These are phyloP conservation scores for Penicillium sclerotigenum DNA, from an alignment of 2,329 filamentous ascomycete genomes.

Conservation along the genomic window DNA sequence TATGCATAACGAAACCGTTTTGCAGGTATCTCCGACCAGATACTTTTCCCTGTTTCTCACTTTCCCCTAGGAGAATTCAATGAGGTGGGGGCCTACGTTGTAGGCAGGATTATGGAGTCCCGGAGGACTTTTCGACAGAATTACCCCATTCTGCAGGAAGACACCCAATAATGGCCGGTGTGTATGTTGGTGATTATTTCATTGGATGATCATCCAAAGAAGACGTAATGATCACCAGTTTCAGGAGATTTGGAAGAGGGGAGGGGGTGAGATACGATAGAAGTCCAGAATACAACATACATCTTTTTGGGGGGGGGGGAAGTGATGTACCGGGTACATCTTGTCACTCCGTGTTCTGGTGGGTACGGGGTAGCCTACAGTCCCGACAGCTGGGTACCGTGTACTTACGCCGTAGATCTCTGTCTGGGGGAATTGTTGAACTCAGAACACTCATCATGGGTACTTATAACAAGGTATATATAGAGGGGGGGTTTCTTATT, in stretches of 20 bases:
- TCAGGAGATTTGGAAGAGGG: neutral
- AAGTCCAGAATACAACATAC: neutral
- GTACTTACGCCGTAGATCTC: conserved; percentile 14
- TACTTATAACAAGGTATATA: neutral
- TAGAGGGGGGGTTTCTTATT: neutral
- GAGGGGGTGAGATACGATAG: neutral
- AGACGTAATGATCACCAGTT: conserved; percentile 12
- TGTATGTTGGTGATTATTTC: neutral
- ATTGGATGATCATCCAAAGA: conserved; percentile 4
- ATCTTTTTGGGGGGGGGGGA: neutral
- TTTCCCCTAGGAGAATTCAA: neutral
- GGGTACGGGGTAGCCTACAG: conserved; percentile 19
- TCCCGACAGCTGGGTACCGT: conserved; percentile 9
- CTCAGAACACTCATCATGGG: neutral
- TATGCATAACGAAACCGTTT: neutral
- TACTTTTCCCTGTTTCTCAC: neutral
- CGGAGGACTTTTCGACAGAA: too few species aligned
- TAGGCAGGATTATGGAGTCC: neutral
- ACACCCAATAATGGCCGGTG: conserved; percentile 1
- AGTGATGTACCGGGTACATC: conserved; percentile 18
- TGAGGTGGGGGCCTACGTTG: neutral
- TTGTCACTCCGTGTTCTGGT: conserved; percentile 15
- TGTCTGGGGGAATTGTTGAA: conserved; percentile 7
- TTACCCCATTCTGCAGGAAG: neutral
- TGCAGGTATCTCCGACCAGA: neutral